Percentiles rank a stretch among this genome's conserved stretches.
phyloP scores from a whole-genome alignment of 2,329 filamentous ascomycete species.

The Colletotrichum sp. region DNA sequence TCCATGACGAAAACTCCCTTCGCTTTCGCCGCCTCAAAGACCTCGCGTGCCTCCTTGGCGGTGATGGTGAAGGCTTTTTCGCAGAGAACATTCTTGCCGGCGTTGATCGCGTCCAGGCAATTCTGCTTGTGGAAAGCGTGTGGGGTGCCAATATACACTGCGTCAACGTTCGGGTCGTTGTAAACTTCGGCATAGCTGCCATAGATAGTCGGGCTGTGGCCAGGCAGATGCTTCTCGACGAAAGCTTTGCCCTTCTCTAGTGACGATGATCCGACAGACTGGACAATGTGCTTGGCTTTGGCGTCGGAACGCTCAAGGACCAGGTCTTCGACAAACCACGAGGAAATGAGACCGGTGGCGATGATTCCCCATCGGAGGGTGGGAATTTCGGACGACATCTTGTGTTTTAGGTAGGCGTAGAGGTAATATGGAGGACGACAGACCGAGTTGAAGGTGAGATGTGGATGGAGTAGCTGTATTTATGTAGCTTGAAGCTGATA shows the following conservation, averaged over 20 bases:
- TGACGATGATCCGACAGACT: constrained; percentile 46
- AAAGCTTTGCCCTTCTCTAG: constrained; percentile 42
- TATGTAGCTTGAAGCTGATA: neutral
- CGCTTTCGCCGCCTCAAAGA: constrained; percentile 41
- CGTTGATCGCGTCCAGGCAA: constrained; percentile 45
- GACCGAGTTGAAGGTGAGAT: neutral
- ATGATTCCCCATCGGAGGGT: constrained; percentile 40
- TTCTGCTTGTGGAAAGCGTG: constrained; percentile 48
- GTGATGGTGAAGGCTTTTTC: constrained; percentile 51
- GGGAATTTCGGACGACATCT: constrained; percentile 2
- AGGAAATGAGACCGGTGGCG: constrained; percentile 18
- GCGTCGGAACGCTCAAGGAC: constrained; percentile 36
- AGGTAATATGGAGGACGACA: neutral
- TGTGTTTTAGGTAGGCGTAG: neutral
- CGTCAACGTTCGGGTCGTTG: constrained; percentile 44
- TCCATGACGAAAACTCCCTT: constrained; percentile 50
- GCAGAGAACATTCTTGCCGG: constrained; percentile 49
- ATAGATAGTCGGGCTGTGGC: constrained; percentile 35
- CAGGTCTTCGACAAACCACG: constrained; percentile 45
- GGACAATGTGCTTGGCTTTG: constrained; percentile 43
- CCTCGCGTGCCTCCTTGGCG: constrained; percentile 41
- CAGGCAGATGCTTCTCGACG: constrained; percentile 33
- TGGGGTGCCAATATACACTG: constrained; percentile 51
- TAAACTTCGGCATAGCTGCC: constrained; percentile 45
- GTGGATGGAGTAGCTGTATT: neutral